phyloP scores from a whole-genome alignment of 2,329 filamentous ascomycete genomes.

The Dendrostoma leiphaemia region DNA sequence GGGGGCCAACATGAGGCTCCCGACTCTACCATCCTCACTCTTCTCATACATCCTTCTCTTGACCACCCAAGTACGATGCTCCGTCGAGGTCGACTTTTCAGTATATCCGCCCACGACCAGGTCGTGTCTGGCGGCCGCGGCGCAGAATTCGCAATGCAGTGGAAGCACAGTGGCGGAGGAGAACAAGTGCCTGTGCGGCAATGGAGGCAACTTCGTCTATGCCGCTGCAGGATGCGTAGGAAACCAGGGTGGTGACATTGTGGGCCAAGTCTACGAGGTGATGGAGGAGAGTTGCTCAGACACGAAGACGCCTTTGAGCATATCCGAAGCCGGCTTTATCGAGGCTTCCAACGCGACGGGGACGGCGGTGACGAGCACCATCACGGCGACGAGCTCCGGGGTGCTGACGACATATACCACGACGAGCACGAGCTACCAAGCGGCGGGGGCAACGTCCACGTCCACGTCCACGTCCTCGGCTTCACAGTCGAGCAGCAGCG shows the following conservation, averaged over 20 bases:
- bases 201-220: constrained; percentile 47
- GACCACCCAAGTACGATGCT: not conserved
- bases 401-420: constrained; percentile 8
- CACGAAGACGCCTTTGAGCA: constrained; percentile 8
- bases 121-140: constrained; percentile 41
- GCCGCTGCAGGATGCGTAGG: constrained; percentile 46
- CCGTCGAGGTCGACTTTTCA: constrained; percentile 34
- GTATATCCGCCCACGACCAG: constrained; percentile 41
- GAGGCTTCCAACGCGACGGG: not conserved
- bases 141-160: constrained; percentile 40
- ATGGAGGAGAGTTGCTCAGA: constrained; percentile 7
- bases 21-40: not conserved
- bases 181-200: constrained; percentile 50
- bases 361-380: constrained; percentile 1
- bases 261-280: constrained; percentile 6
- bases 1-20: constrained; percentile 8
- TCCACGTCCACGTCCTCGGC: not conserved
- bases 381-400: constrained; percentile 10
- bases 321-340: constrained; percentile 5
- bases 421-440: constrained; percentile 2
- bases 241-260: not conserved
- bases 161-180: constrained; percentile 36
- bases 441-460: not conserved
- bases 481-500: not conserved
- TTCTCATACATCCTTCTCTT: not conserved